Evolutionary conservation across 2,329 filamentous ascomycete species (phyloP).

Genomic region (Fusarium oxysporum): DNA sequence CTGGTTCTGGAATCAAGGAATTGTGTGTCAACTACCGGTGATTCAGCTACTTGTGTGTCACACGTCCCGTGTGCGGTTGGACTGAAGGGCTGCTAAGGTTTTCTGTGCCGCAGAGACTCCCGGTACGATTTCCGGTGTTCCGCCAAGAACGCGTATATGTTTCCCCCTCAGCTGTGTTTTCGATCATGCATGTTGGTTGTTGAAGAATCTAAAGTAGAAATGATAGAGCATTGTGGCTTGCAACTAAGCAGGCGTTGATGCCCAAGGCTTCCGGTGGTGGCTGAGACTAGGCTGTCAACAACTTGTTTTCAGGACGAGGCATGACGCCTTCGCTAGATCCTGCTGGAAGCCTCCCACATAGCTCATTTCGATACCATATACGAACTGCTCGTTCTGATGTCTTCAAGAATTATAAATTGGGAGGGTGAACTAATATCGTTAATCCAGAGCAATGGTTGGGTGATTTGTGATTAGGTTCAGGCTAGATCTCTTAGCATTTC

Average conservation of each 20-base stretch:
- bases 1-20: conserved; percentile 8
- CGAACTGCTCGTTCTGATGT: not conserved
- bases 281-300: conserved; percentile 16
- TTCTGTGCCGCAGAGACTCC: not conserved
- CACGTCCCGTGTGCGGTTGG: not conserved
- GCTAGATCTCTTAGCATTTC: conserved; percentile 11
- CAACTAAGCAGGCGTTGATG: not conserved
- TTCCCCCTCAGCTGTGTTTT: not conserved
- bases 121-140: not conserved
- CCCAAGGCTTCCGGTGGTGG: conserved; percentile 5
- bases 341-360: not conserved
- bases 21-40: conserved; percentile 9
- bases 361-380: not conserved
- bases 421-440: not conserved
- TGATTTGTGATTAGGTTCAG: conserved; percentile 7
- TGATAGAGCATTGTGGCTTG: not conserved
- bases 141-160: not conserved
- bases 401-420: not conserved
- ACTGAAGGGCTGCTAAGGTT: not conserved
- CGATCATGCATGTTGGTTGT: not conserved
- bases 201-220: conserved; percentile 9
- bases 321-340: not conserved
- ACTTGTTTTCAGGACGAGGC: not conserved
- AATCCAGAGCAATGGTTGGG: not conserved
- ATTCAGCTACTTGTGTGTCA: conserved; percentile 9